Evolutionary conservation across 176 grass and related monocot species (phyloP).

Genomic region (Dactylis glomerata): DNA sequence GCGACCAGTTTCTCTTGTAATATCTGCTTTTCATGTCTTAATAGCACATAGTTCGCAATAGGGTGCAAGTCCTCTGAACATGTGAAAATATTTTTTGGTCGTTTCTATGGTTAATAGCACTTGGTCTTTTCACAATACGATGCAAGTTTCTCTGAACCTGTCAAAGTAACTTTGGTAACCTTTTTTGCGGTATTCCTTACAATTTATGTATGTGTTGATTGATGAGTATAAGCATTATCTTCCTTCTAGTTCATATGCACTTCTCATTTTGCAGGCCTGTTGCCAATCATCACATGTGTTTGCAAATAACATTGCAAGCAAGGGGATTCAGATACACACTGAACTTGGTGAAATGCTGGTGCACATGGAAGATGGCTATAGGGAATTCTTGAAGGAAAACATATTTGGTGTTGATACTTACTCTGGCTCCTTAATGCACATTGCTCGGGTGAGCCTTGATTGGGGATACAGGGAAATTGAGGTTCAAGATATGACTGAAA

Average conservation of each 20-base stretch:
- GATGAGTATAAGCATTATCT: constrained; percentile 15
- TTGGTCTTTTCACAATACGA: constrained; percentile 5
- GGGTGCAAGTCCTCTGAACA: constrained; percentile 9
- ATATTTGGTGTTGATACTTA: constrained; percentile 89
- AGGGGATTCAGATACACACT: constrained; percentile 87
- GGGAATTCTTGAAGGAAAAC: constrained; percentile 85
- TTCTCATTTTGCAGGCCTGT: constrained; percentile 58
- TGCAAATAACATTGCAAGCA: constrained; percentile 99
- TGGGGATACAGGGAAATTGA: constrained; percentile 91
- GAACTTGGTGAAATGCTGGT: constrained; percentile 94
- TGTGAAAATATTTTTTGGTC: constrained; percentile 5
- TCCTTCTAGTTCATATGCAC: constrained; percentile 29
- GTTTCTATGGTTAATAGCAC: not conserved
- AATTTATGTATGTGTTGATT: constrained; percentile 3
- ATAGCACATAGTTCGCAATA: not conserved
- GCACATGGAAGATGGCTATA: constrained; percentile 97
- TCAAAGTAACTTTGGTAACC: constrained; percentile 1
- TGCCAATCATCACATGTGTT: constrained; percentile 95
- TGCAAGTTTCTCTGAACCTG: constrained; percentile 28
- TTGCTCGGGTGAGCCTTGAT: constrained; percentile 84
- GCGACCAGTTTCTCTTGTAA: not conserved
- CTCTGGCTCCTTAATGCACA: constrained; percentile 81
- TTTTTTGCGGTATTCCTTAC: constrained; percentile 3
- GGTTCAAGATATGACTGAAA: constrained; percentile 60
- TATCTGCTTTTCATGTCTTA: constrained; percentile 13